Base-by-base conservation (phyloP, 768 basidiomycete genomes). In the Lactarius evosmus region DNA sequence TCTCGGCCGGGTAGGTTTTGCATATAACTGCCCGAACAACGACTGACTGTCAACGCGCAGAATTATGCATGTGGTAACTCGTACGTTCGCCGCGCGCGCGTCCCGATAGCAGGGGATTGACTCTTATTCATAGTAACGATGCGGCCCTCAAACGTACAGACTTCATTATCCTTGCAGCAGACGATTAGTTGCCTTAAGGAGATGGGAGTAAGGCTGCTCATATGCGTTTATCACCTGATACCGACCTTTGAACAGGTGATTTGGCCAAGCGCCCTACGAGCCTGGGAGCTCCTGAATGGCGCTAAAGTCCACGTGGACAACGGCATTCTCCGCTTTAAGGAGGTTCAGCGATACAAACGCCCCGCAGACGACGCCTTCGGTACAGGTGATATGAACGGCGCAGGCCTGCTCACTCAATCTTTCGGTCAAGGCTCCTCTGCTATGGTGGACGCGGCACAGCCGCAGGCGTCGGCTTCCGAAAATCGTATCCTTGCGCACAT, bases 61-160 rank as follows among this genome's bases (percentile, higher is more conserved):
- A 32, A 87, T 91, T 69, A 89, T 91, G 89, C 89, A 92, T 70
- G 82, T 90, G 49, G 76, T 89, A 68, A 88, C 88, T 19, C 71
- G 90, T 89, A 73, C 66, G 86, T 74, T 34, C 63, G 57, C 30
- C 53, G 7, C 7, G 53, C 57, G 34, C 36, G 33, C 57, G 58
- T 60, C 57, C 51, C 70, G 61, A 32, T 59, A 41, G 61, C 46
- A 34, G 58, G 27, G 17, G 14, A 12, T 44, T 55, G 16, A 33
- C 52, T 62, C 50, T 54, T 53, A 17, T 40, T 61, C 56, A 6
- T 67, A 92, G 90, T 92, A 72, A 85, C 83, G 7, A 76, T 89
- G 61, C 82, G 83, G n/a, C 87, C 90, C 22, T 81, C 83, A 44
- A 86, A 86, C 70, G 78, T 88, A 3, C 87, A 91, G 71, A 87